Evolutionary conservation across 352 stramenopile genomes (phyloP), one percentile per base, ranked within the genome.

Genomic region (Pythium folliculosum): DNA sequence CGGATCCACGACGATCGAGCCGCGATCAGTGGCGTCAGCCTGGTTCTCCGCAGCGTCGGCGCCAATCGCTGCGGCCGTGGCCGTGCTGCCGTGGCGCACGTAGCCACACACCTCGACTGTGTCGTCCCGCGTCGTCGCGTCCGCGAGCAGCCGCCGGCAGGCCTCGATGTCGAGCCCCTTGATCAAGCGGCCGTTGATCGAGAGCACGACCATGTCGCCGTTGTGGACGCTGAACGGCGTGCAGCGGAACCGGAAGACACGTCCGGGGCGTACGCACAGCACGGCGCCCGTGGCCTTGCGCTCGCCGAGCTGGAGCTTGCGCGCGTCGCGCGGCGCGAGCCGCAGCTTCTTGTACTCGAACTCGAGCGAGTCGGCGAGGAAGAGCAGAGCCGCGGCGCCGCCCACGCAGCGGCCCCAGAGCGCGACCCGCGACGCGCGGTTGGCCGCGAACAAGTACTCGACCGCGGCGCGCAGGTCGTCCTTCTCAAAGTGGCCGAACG

Each of bases 371-470:
- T 78, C 66, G 23, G 77, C 82, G 7, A 90, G 67, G 61, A 87
- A 77, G 48, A 92, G 65, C 32, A 92, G 65, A 8, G 77, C 77
- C 3, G 83, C 72, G 5, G 75, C 76, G 10, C 80, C 83, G 17
- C 85, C 85, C 47, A 94, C 78, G 49, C 86, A 82, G 3, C 82
- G 77, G 5, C 85, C 85, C 85, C 85, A 94, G 38, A 94, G 53
- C 14, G 77, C 78, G 5, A 94, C 77, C 27, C 57, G 60, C 32
- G 82, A 86, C 7, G 81, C 83, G 1, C 52, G 68, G n/a, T 74
- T 67, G 5, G 81, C 90, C 27, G 83, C 79, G 65, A 89, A 91
- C 44, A 94, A 55, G 44, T 81, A 89, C 16, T 94, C 81, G 16
- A 94, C 69, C 5, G 80, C 80, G 1, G 64, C 65, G 4, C 77